phyloP scores from a whole-genome alignment of 192 early-diverging fungal species.

The Podila clonocystis region DNA sequence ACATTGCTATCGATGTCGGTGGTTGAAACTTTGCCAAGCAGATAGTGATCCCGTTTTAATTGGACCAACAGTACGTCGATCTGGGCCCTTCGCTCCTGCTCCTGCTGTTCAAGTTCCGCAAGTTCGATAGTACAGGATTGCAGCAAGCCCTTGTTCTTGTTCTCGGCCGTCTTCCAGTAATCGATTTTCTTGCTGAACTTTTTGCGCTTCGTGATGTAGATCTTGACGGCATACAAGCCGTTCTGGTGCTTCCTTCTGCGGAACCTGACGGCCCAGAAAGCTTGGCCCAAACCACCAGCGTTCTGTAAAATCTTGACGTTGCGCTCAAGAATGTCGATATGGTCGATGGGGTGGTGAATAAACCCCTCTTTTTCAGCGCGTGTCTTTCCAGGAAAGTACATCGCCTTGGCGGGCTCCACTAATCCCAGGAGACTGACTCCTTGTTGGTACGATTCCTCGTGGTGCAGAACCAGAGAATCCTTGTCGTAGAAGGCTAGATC shows the following conservation, averaged over 20 bases:
- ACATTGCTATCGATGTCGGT: too few species aligned
- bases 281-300: neutral
- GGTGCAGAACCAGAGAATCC: neutral
- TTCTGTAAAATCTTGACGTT: neutral
- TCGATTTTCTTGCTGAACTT: neutral
- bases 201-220: neutral
- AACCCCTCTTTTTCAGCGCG: neutral
- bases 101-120: too few species aligned
- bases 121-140: too few species aligned
- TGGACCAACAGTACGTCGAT: too few species aligned
- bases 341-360: neutral
- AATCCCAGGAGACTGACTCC: neutral
- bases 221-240: neutral
- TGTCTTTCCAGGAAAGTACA: neutral
- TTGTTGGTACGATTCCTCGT: slow-evolving; percentile 2
- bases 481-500: neutral
- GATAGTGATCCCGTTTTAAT: too few species aligned
- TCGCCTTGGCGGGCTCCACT: neutral
- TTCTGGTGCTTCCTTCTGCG: neutral
- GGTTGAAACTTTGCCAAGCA: too few species aligned
- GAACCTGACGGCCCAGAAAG: neutral
- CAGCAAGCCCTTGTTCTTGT: too few species aligned
- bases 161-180: too few species aligned
- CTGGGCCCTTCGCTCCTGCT: too few species aligned
- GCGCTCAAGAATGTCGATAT: neutral